Percentiles rank a stretch among this genome's conserved stretches.
These are phyloP conservation scores for Rosa hybrid DNA, from an alignment of 331 rosid species.

Conservation along the genomic window DNA sequence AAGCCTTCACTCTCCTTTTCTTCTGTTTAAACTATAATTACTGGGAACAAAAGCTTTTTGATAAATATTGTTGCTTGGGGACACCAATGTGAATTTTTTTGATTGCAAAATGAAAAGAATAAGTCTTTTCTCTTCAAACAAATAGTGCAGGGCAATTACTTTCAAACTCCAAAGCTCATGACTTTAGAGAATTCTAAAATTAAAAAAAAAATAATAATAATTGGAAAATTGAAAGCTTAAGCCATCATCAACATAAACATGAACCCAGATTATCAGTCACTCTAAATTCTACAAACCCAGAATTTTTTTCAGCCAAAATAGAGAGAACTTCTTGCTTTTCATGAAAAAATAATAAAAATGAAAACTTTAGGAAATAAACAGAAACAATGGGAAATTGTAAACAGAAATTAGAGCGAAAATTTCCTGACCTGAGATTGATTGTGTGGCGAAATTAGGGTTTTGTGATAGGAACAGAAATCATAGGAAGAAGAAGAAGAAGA, in stretches of 20 bases:
- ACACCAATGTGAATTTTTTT: neutral
- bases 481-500: slow-evolving; percentile 12
- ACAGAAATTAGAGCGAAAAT: neutral
- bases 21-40: neutral
- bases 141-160: neutral
- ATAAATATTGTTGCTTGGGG: neutral
- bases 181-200: neutral
- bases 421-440: slow-evolving; percentile 20
- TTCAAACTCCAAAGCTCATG: neutral
- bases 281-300: neutral
- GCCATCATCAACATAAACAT: neutral
- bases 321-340: neutral
- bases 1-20: neutral
- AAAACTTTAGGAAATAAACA: slow-evolving; percentile 3
- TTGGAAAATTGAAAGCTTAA: neutral
- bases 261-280: neutral
- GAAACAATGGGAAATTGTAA: neutral
- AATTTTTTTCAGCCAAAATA: neutral
- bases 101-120: neutral
- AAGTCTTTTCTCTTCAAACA: neutral
- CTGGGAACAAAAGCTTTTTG: neutral
- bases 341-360: neutral
- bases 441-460: slow-evolving; percentile 18
- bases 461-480: slow-evolving; percentile 9
- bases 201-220: neutral